Evolutionary conservation across 345 rosid genomes (phyloP), one percentile per base, ranked within the genome.

Genomic region (Populus alba): DNA sequence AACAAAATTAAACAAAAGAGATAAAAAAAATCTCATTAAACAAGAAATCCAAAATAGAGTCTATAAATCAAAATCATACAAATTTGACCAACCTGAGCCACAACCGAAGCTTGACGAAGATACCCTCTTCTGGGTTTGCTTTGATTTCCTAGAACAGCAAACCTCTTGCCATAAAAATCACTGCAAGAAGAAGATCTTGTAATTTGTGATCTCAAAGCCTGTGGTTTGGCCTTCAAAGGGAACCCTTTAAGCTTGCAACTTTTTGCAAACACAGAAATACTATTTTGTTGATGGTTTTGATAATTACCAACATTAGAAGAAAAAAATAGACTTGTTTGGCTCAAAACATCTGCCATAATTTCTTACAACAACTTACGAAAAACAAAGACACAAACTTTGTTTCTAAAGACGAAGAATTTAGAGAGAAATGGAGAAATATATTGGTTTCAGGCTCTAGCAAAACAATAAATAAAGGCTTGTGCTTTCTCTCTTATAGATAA

Each of bases 41-140:
- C 23, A 62, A 61, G 37, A 27, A 4, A 39, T 38, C n/a, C 57
- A 33, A 37, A 72, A 49, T 11, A 65, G 17, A 57, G 25, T 7
- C 25, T 1, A 57, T n/a, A 57, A 57, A 23, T 57, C 29, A 23
- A n/a, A 57, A n/a, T 11, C 12, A n/a, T 8, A 57, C 1, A 57
- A 3, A 45, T 18, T 35, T 27, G 65, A 78, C 85, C 15, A 70
- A 95, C 98, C 98, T 89, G 95, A 66, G 91, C 90, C 72, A 70
- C 79, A 49, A 87, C 66, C 62, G 89, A 79, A 41, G 78, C 73
- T 53, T 35, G 80, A 18, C 70, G 79, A 69, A 77, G 80, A 76
- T 55, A 51, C 61, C 82, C 53, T 53, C 59, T 88, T 73, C 76
- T 78, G 63, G 65, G 81, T 65, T 76, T 18, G 76, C 76, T 39